Base-by-base conservation (phyloP, 2,329 filamentous ascomycete genomes). In the Plectosphaerella sp. region DNA sequence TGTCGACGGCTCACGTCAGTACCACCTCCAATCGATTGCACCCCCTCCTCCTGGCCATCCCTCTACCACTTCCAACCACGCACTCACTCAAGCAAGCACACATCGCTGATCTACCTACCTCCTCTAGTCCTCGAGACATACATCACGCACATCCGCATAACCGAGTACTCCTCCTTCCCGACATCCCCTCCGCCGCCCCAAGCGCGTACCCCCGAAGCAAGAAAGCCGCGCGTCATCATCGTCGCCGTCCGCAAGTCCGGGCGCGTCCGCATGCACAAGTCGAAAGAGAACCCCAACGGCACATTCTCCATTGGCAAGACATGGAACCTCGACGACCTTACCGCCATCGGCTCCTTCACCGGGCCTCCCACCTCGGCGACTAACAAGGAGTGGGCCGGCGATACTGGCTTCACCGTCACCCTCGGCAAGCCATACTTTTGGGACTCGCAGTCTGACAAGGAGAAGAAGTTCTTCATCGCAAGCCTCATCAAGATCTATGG, bases 401-500 rank as follows among this genome's bases (percentile, higher is more conserved):
- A 87, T 52, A 83, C 84, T 45, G 94, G 94, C 15, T 97, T 99
- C 65, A 77, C 88, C 24, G 90, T 97, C 48, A 94, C 87, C 2
- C 82, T 99, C 25, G 87, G 88, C 24, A 99, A 99, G 69, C 89
- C 91, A 0, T 99, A 99, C 71, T 99, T 94, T 69, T 99, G 94
- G 94, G 85, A 96, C 69, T 91, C 94, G 35, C 86, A 91, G 58
- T 94, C 90, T 1, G 82, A 89, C 50, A 97, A 97, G 73, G 94
- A 99, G 72, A 97, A 97, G 77, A 93, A 96, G 66, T 97, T 97
- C 72, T 99, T 99, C 70, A 94, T 99, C 63, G 91, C 89, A 35
- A 97, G 92, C 69, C 73, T 97, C 60, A 84, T 97, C 64, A 99
- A 97, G 71, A 97, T 99, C 59, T 99, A 89, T 68, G 86, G 86